Conservation (phyloP, 1,284 basidiomycete genomes). For the Meira miltonrushii region DNA sequence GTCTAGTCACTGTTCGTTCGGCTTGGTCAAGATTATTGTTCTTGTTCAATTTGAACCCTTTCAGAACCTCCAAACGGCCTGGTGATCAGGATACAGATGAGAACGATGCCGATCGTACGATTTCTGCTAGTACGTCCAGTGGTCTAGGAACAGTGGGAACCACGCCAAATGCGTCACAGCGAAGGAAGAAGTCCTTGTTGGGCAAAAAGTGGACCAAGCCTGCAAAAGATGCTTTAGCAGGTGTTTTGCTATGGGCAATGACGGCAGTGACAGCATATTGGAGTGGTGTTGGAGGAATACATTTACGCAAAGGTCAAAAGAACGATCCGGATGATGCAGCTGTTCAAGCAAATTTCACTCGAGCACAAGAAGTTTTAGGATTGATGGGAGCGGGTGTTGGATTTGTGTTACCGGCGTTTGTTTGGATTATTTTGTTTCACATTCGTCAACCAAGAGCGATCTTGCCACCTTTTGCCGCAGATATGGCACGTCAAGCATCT, state of each 20-base stretch:
- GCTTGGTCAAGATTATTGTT: slow-evolving; percentile 43
- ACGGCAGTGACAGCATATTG: slow-evolving; percentile 39
- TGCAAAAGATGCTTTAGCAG: slow-evolving; percentile 36
- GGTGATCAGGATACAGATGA: neutral
- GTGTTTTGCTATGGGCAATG: slow-evolving; percentile 37
- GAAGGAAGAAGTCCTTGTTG: neutral
- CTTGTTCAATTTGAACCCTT: slow-evolving; percentile 35
- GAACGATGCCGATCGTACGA: neutral
- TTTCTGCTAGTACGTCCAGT: neutral
- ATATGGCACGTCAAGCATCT: slow-evolving; percentile 26
- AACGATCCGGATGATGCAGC: slow-evolving; percentile 14
- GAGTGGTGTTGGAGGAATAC: slow-evolving; percentile 42
- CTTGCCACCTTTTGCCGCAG: slow-evolving; percentile 28
- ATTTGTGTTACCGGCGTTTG: slow-evolving; percentile 43
- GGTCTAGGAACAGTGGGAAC: neutral
- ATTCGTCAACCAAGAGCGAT: slow-evolving; percentile 44
- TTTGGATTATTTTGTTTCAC: slow-evolving; percentile 48
- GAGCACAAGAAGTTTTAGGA: slow-evolving; percentile 37
- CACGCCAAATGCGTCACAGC: neutral
- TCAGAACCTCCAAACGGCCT: slow-evolving; percentile 13
- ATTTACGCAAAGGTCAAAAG: slow-evolving; percentile 28
- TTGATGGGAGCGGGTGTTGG: slow-evolving; percentile 44
- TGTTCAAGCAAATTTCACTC: slow-evolving; percentile 42
- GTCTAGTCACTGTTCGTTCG: slow-evolving; percentile 41
- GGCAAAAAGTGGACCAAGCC: slow-evolving; percentile 29